A percentile compares a stretch with the other conserved stretches of the same genome.
Evolutionary conservation across 2,329 filamentous ascomycete species (phyloP).

Genomic region (Sclerotinia trifoliorum): DNA sequence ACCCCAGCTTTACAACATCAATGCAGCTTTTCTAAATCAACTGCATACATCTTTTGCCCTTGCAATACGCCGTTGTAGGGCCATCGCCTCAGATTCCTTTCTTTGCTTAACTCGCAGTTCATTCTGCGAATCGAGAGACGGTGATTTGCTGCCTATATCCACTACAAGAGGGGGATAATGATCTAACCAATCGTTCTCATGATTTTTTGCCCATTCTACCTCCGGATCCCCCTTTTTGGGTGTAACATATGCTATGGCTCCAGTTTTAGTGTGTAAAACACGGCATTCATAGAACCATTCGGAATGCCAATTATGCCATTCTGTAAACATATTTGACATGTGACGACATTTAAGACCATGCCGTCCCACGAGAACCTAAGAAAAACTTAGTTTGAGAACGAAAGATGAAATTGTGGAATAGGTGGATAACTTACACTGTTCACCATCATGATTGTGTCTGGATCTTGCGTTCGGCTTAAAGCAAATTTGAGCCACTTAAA

Average conservation of each 20-base stretch:
- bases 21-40: too few species aligned
- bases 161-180: neutral
- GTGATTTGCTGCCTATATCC: neutral
- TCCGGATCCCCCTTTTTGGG: neutral
- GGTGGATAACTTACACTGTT: neutral
- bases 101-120: too few species aligned
- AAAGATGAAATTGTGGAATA: neutral
- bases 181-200: neutral
- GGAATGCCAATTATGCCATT: constrained; percentile 8
- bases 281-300: neutral
- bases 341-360: neutral
- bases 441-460: neutral
- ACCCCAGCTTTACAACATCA: too few species aligned
- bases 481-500: neutral
- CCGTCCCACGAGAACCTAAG: neutral
- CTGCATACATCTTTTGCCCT: too few species aligned
- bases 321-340: neutral
- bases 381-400: neutral
- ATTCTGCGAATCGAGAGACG: neutral
- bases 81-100: too few species aligned
- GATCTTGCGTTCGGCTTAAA: neutral
- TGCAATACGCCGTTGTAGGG: too few species aligned
- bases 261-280: neutral
- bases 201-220: neutral
- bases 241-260: neutral